Percentiles rank a stretch among this genome's conserved stretches.
phyloP scores from a whole-genome alignment of 2,329 filamentous ascomycete species.

The Lasiodiplodia theobromae region DNA sequence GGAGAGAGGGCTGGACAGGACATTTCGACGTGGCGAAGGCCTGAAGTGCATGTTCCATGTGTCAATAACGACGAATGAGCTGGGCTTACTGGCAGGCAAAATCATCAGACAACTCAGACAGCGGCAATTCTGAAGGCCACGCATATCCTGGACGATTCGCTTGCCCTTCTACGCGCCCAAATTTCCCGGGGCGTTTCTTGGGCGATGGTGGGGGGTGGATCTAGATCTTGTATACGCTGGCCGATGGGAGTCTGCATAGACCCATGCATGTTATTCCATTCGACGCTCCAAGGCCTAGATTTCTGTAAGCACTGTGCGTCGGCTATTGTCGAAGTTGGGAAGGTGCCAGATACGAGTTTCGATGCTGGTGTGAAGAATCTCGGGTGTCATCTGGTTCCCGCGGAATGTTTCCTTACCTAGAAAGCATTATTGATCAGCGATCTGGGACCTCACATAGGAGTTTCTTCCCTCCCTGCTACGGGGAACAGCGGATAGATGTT shows the following conservation, averaged over 20 bases:
- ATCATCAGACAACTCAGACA: neutral
- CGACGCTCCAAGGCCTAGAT: slow-evolving; percentile 5
- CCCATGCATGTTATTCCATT: slow-evolving; percentile 4
- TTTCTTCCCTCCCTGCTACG: neutral
- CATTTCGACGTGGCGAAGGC: neutral
- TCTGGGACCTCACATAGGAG: neutral
- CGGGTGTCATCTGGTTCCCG: neutral
- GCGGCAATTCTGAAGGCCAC: neutral
- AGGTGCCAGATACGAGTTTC: neutral
- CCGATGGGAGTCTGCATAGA: neutral
- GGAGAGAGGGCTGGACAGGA: neutral
- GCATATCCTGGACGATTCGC: neutral
- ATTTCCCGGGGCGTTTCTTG: neutral
- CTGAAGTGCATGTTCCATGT: neutral
- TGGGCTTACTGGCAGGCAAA: slow-evolving; percentile 2
- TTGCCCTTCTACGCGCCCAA: neutral
- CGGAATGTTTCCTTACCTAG: neutral
- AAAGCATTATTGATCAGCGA: neutral
- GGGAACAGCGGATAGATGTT: neutral
- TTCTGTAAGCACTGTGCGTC: neutral
- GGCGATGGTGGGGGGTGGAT: neutral
- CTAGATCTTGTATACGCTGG: neutral
- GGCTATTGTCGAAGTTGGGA: neutral
- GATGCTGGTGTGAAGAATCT: neutral
- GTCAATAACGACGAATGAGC: neutral